Evolutionary conservation across 1,139 yeast genomes (phyloP), one percentile per base, ranked within the genome.

Genomic region (Lodderomyces elongisporus): DNA sequence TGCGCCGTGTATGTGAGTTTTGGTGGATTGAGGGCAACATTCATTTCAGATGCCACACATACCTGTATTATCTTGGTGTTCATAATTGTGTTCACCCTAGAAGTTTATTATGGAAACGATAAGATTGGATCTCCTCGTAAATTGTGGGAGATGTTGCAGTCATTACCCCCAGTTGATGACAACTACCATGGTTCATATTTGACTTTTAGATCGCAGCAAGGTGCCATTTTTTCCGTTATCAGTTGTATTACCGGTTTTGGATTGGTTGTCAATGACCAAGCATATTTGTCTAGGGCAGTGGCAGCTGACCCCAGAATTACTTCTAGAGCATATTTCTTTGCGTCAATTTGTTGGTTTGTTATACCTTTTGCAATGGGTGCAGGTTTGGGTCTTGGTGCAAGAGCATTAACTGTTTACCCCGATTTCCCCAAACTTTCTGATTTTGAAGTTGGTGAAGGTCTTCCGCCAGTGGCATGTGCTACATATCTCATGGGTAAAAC

Each of bases 181-280:
- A 70, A 71, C 44, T 56, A 54, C 24, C 60, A 60, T n/a, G 78
- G 78, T 1, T 62, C 73, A 3, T 66, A 56, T 31, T 43, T 71
- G 28, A 72, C 78, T 1, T 65, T 70, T 46, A 56, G 63, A 34
- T 70, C 77, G 3, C 52, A 56, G 30, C 55, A 52, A 36, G 72
- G 70, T 22, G 70, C 59, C 1, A 49, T 65, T 6, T 62, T 60
- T 40, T 55, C 62, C 5, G 49, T 61, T 16, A 55, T 54, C 25
- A 49, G 58, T 20, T 47, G 57, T 16, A 55, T 59, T 23, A 58
- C 62, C 2, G 50, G 80, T 74, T 62, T 89, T 76, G 39, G 85
- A 68, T 42, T 73, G 54, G 59, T 77, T 70, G 74, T 83, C 75
- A 79, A 83, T 79, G 58, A 84, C 81, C 60, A 84, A 66, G 64